phyloP scores from a whole-genome alignment of 2,329 filamentous ascomycete genomes.

The Teratosphaeria epicoccoides region DNA sequence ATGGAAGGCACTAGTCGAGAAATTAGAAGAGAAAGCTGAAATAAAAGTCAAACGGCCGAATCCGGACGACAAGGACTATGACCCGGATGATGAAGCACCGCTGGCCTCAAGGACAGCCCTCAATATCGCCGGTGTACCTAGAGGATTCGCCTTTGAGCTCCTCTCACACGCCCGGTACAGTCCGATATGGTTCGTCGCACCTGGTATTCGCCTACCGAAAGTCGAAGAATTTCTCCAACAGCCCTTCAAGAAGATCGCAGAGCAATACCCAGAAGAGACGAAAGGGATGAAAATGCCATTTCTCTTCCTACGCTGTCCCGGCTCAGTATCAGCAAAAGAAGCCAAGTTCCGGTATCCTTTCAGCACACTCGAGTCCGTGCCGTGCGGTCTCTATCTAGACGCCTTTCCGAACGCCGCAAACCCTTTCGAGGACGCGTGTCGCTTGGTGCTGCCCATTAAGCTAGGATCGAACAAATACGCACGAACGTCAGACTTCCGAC shows the following conservation, averaged over 20 bases:
- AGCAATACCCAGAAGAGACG: conserved; percentile 21
- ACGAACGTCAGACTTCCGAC: conserved; percentile 20
- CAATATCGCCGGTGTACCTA: conserved; percentile 19
- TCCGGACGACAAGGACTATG: conserved; percentile 10
- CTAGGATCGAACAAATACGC: conserved; percentile 22
- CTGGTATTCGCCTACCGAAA: conserved; percentile 23
- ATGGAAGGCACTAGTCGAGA: conserved; percentile 21
- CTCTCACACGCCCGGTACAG: conserved; percentile 21
- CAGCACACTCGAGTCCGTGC: conserved; percentile 22
- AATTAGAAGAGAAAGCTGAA: conserved; percentile 19
- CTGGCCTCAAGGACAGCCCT: conserved; percentile 20
- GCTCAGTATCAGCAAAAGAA: conserved; percentile 22
- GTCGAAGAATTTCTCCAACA: conserved; percentile 26
- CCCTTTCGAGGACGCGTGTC: conserved; percentile 26
- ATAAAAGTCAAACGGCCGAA: conserved; percentile 9
- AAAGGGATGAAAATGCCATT: conserved; percentile 26
- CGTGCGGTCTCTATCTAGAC: conserved; percentile 27
- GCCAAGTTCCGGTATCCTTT: conserved; percentile 26
- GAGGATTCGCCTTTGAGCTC: conserved; percentile 25
- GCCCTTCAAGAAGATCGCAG: conserved; percentile 21
- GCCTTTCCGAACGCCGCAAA: conserved; percentile 24
- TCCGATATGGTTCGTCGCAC: conserved; percentile 24
- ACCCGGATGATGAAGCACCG: conserved; percentile 13
- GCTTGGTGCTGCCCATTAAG: conserved; percentile 23
- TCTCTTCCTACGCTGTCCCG: conserved; percentile 23